phyloP scores from a whole-genome alignment of 345 rosid genomes.

The Lepidium didymum region DNA sequence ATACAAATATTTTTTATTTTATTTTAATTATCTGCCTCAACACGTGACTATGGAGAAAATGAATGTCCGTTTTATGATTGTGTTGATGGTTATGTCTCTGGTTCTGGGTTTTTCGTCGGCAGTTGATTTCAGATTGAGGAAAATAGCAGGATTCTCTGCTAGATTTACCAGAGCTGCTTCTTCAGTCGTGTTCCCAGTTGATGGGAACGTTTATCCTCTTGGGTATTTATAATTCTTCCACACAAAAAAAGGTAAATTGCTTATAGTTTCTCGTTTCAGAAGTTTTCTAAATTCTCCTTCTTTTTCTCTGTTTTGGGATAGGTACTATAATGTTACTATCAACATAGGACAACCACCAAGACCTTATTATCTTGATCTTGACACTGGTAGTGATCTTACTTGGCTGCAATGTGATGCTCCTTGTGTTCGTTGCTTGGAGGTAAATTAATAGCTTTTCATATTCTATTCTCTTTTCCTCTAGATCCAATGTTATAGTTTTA shows the following conservation, averaged over 20 bases:
- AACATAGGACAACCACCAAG: conserved; percentile 67
- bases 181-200: conserved; percentile 55
- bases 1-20: not conserved
- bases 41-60: conserved; percentile 23
- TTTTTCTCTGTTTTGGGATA: conserved; percentile 17
- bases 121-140: conserved; percentile 40
- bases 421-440: conserved; percentile 55
- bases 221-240: conserved; percentile 33
- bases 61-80: not conserved
- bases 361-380: conserved; percentile 90
- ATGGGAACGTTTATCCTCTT: conserved; percentile 74
- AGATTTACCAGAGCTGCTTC: conserved; percentile 44
- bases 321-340: conserved; percentile 73
- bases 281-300: not conserved
- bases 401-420: conserved; percentile 98
- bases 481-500: not conserved
- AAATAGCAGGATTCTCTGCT: conserved; percentile 19
- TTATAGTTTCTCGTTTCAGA: not conserved
- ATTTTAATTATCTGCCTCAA: not conserved
- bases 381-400: conserved; percentile 94
- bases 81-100: conserved; percentile 29
- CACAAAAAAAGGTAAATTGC: not conserved
- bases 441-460: not conserved
- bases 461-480: no score
- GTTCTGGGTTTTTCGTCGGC: conserved; percentile 32